These are phyloP conservation scores for Coemansia sp. DNA, from an alignment of 192 early-diverging fungal genomes.

Conservation along the genomic window DNA sequence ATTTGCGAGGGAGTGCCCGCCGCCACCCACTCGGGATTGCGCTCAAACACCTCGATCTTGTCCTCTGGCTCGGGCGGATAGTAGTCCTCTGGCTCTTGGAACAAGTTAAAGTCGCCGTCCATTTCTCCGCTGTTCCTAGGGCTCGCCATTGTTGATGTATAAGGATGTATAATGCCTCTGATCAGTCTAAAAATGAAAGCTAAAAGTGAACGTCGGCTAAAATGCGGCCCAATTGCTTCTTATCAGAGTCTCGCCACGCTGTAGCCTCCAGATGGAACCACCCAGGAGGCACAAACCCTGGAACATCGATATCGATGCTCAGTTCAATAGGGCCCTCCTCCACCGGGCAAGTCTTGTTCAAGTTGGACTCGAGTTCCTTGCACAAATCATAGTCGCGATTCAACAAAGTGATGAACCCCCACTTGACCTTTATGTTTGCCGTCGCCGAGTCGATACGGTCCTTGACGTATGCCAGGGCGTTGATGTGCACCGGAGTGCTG, in stretches of 20 bases:
- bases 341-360: conserved; percentile 56
- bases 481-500: conserved; percentile 43
- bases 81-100: conserved; percentile 47
- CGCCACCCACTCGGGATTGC: conserved; percentile 36
- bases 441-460: conserved; percentile 47
- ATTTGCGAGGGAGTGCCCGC: conserved; percentile 19
- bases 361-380: conserved; percentile 43
- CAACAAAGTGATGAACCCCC: conserved; percentile 46
- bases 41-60: conserved; percentile 59
- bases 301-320: conserved; percentile 47
- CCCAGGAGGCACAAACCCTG: conserved; percentile 50
- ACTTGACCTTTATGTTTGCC: conserved; percentile 50
- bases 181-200: background rate
- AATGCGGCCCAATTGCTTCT: conserved; percentile 52
- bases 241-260: conserved; percentile 46
- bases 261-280: conserved; percentile 54
- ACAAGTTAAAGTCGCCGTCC: conserved; percentile 13
- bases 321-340: conserved; percentile 50
- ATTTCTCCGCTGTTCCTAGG: conserved; percentile 17
- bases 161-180: no score
- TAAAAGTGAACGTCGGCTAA: conserved; percentile 45
- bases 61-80: conserved; percentile 58
- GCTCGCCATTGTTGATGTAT: no score
- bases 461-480: conserved; percentile 49
- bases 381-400: conserved; percentile 54